Percentiles rank a stretch among this genome's conserved stretches.
These are phyloP conservation scores for Gardenia jasminoides DNA, from an alignment of 257 asterid genomes.

Conservation along the genomic window DNA sequence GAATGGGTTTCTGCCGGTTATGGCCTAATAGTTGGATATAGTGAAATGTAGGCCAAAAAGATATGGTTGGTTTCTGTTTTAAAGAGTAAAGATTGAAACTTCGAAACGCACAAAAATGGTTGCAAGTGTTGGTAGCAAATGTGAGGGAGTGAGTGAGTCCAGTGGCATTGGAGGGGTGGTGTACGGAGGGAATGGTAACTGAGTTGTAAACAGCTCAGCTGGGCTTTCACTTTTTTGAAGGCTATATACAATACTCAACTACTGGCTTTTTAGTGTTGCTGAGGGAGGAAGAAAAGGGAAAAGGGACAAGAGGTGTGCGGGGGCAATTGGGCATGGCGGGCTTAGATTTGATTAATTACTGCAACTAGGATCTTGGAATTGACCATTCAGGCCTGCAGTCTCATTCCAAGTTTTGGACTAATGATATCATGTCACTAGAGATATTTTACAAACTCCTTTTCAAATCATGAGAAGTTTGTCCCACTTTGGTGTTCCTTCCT, in stretches of 20 bases:
- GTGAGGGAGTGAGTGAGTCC: not conserved
- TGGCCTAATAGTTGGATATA: not conserved
- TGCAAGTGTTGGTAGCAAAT: not conserved
- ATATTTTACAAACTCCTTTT: not conserved
- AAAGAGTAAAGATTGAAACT: not conserved
- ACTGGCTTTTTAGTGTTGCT: not conserved
- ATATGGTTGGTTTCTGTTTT: not conserved
- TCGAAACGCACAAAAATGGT: not conserved
- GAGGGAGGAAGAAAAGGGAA: not conserved
- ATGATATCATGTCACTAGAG: not conserved
- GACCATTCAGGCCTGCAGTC: not conserved
- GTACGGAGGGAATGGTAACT: conserved; percentile 21
- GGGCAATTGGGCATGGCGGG: conserved; percentile 6
- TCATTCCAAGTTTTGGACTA: not conserved
- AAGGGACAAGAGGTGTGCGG: not conserved
- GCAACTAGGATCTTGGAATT: conserved; percentile 4
- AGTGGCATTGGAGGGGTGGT: not conserved
- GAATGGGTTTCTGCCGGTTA: not conserved
- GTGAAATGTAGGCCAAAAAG: not conserved
- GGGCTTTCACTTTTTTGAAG: conserved; percentile 19
- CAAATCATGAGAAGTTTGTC: not conserved
- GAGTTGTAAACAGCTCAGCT: conserved; percentile 55
- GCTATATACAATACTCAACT: not conserved
- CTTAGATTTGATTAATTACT: conserved; percentile 15
- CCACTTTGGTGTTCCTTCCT: no score